These are phyloP conservation scores for Xerocomus amazonicus DNA, from an alignment of 1,284 basidiomycete genomes.

Conservation along the genomic window DNA sequence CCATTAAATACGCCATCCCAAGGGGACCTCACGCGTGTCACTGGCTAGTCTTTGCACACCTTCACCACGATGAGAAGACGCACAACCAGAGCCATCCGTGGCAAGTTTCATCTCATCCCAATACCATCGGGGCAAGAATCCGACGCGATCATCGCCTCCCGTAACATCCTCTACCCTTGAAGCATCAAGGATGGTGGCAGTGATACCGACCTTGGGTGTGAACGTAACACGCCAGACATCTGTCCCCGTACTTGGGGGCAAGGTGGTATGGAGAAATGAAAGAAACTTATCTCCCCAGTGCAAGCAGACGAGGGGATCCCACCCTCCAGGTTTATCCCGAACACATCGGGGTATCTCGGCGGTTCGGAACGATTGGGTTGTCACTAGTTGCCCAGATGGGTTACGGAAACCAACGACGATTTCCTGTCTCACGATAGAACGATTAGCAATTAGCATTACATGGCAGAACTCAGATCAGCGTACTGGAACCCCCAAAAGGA, in stretches of 20 bases:
- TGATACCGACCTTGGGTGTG: constrained; percentile 50
- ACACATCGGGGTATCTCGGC: constrained; percentile 69
- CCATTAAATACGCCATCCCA: constrained; percentile 25
- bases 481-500: constrained; percentile 86
- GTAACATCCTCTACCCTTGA: constrained; percentile 53
- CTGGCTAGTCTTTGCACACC: neutral
- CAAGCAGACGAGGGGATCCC: constrained; percentile 76
- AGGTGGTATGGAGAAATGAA: constrained; percentile 45
- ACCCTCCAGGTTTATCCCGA: constrained; percentile 68
- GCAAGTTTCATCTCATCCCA: constrained; percentile 43
- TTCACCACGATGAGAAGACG: constrained; percentile 8
- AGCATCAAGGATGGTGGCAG: constrained; percentile 42
- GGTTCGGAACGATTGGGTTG: constrained; percentile 68
- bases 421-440: constrained; percentile 45
- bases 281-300: constrained; percentile 71
- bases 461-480: constrained; percentile 27
- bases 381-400: constrained; percentile 62
- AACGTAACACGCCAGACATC: constrained; percentile 70
- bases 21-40: constrained; percentile 7
- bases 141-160: constrained; percentile 64
- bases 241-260: constrained; percentile 23
- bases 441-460: neutral
- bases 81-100: constrained; percentile 3
- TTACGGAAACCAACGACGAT: constrained; percentile 93
- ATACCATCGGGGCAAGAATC: constrained; percentile 72